A percentile compares a stretch with the other conserved stretches of the same genome.
These are phyloP conservation scores for Tylopilus vinaceipallidus DNA, from an alignment of 768 basidiomycete genomes.

Conservation along the genomic window DNA sequence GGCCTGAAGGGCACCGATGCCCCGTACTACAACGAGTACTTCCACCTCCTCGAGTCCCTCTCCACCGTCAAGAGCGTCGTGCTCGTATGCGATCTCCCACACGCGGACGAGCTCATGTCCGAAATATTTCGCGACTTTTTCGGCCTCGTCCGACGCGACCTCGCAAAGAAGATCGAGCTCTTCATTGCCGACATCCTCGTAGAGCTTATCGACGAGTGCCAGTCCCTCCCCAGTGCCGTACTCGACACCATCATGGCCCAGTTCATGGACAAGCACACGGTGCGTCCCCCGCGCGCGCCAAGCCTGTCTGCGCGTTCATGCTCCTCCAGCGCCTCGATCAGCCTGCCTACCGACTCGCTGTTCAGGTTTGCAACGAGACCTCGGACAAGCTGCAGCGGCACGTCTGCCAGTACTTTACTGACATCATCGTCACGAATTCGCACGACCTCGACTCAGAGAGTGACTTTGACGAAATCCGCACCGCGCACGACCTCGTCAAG, in stretches of 20 bases:
- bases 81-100: conserved; percentile 87
- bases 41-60: conserved; percentile 89
- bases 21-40: conserved; percentile 90
- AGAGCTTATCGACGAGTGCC: conserved; percentile 85
- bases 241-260: conserved; percentile 82
- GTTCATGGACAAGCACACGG: conserved; percentile 77
- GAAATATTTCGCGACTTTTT: conserved; percentile 87
- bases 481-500: conserved; percentile 83
- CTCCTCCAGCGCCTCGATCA: conserved; percentile 58
- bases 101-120: conserved; percentile 78
- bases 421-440: conserved; percentile 68
- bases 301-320: not conserved
- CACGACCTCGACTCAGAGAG: conserved; percentile 53
- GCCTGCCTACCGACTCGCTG: conserved; percentile 77
- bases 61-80: conserved; percentile 95
- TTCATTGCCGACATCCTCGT: conserved; percentile 89
- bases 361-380: conserved; percentile 80
- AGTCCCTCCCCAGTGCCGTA: conserved; percentile 72
- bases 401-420: conserved; percentile 90
- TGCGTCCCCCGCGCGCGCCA: conserved; percentile 36
- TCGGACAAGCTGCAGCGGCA: conserved; percentile 86
- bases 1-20: conserved; percentile 76
- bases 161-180: conserved; percentile 79
- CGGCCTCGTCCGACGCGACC: conserved; percentile 67
- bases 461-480: conserved; percentile 64